phyloP scores from a whole-genome alignment of 2,329 filamentous ascomycete genomes.

The Colletotrichum tropicale region DNA sequence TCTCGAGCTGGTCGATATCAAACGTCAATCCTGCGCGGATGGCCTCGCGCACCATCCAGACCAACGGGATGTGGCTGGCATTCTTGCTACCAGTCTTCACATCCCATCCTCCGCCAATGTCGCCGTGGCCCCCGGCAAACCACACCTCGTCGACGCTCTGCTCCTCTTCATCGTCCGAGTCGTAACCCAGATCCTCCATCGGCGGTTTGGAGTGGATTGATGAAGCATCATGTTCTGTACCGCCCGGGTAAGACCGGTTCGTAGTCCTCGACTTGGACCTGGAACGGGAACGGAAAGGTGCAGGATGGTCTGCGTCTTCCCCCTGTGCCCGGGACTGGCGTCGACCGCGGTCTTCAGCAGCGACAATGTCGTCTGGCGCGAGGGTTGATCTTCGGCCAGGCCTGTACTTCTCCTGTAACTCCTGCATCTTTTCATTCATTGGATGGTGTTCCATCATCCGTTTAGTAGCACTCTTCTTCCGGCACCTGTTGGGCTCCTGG shows the following conservation, averaged over 20 bases:
- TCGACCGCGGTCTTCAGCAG: conserved; percentile 1
- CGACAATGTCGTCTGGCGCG: conserved; percentile 14
- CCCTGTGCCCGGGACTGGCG: background rate
- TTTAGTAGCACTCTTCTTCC: conserved; percentile 24
- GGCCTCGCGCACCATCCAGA: conserved; percentile 71
- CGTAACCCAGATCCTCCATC: conserved; percentile 38
- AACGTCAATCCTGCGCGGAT: conserved; percentile 71
- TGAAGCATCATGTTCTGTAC: conserved; percentile 4
- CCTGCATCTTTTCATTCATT: conserved; percentile 27
- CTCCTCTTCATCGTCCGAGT: conserved; percentile 48
- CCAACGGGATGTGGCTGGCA: conserved; percentile 70
- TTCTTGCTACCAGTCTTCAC: conserved; percentile 60
- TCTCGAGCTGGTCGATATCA: conserved; percentile 69
- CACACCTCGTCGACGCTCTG: conserved; percentile 83
- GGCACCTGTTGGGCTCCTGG: conserved; percentile 39
- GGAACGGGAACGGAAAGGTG: conserved; percentile 47
- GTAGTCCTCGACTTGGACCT: conserved; percentile 24
- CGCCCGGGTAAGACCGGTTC: background rate
- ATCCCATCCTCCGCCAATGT: conserved; percentile 80
- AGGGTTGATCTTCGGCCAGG: conserved; percentile 14
- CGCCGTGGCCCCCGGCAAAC: conserved; percentile 81
- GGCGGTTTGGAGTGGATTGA: conserved; percentile 14
- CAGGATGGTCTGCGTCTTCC: conserved; percentile 34
- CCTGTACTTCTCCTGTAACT: conserved; percentile 41
- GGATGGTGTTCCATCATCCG: conserved; percentile 21